Percentiles rank a stretch among this genome's conserved stretches.
Evolutionary conservation across 257 asterid genomes (phyloP).

Genomic region (Rauvolfia tetraphylla): DNA sequence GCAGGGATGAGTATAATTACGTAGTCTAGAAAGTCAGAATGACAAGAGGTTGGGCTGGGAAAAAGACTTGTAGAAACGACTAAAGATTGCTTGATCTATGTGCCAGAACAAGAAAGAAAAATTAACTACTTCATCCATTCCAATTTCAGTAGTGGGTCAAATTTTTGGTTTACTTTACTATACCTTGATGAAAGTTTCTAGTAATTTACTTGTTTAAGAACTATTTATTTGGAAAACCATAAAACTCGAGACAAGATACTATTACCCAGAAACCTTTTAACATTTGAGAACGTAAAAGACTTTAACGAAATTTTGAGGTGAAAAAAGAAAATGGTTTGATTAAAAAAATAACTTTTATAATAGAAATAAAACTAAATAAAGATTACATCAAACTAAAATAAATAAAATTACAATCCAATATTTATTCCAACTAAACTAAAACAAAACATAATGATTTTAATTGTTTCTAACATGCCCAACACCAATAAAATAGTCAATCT

Average conservation of each 20-base stretch:
- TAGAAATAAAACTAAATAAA: too few relatives aligned
- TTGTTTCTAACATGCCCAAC: too few relatives aligned
- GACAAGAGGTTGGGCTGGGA: constrained; percentile 6
- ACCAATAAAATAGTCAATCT: too few relatives aligned
- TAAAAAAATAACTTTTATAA: too few relatives aligned
- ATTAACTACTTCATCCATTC: not conserved
- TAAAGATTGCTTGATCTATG: not conserved
- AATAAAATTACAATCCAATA: too few relatives aligned
- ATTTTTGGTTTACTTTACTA: not conserved
- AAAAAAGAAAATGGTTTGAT: not conserved
- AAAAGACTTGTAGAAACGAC: not conserved
- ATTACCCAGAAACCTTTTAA: not conserved
- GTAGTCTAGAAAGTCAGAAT: constrained; percentile 5
- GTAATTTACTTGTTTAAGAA: not conserved
- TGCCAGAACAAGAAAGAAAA: not conserved
- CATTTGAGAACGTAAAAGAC: not conserved
- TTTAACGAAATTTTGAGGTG: not conserved
- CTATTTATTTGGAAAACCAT: not conserved
- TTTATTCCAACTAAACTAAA: too few relatives aligned
- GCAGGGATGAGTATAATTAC: constrained; percentile 8
- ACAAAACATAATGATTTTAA: too few relatives aligned
- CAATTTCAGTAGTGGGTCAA: not conserved
- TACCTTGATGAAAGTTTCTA: not conserved
- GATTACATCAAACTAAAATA: too few relatives aligned
- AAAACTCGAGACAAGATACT: not conserved